Evolutionary conservation across 768 basidiomycete species (phyloP).

Genomic region (Tylopilus subfusipes): DNA sequence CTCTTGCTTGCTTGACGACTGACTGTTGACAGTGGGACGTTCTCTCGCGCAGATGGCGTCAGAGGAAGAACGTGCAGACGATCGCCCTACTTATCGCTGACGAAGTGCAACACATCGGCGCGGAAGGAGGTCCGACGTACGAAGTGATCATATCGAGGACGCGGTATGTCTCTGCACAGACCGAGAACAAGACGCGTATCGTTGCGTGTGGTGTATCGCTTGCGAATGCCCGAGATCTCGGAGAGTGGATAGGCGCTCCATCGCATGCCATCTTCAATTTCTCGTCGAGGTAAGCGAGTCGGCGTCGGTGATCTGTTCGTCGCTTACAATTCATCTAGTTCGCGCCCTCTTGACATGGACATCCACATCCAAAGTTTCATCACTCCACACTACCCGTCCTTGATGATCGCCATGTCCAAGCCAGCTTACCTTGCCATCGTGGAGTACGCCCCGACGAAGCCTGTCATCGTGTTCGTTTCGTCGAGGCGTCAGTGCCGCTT

Average conservation of each 20-base stretch:
- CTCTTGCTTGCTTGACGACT: neutral
- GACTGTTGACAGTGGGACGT: slow-evolving; percentile 77
- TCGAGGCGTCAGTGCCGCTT: slow-evolving; percentile 91
- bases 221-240: slow-evolving; percentile 92
- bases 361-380: slow-evolving; percentile 95
- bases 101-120: slow-evolving; percentile 92
- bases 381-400: slow-evolving; percentile 95
- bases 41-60: slow-evolving; percentile 91
- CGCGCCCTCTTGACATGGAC: slow-evolving; percentile 95
- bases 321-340: slow-evolving; percentile 43
- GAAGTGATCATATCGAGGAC: slow-evolving; percentile 95
- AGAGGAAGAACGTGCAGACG: slow-evolving; percentile 93
- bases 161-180: slow-evolving; percentile 94
- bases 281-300: slow-evolving; percentile 65
- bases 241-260: slow-evolving; percentile 96
- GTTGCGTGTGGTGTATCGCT: slow-evolving; percentile 94
- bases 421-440: slow-evolving; percentile 91
- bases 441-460: slow-evolving; percentile 82
- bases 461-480: slow-evolving; percentile 90
- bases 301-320: neutral
- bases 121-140: slow-evolving; percentile 93
- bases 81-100: slow-evolving; percentile 93
- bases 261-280: slow-evolving; percentile 98
- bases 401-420: slow-evolving; percentile 99
- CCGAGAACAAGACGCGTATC: slow-evolving; percentile 87